Evolutionary conservation across 1,284 basidiomycete genomes (phyloP).

Genomic region (Papiliotrema fonsecae): DNA sequence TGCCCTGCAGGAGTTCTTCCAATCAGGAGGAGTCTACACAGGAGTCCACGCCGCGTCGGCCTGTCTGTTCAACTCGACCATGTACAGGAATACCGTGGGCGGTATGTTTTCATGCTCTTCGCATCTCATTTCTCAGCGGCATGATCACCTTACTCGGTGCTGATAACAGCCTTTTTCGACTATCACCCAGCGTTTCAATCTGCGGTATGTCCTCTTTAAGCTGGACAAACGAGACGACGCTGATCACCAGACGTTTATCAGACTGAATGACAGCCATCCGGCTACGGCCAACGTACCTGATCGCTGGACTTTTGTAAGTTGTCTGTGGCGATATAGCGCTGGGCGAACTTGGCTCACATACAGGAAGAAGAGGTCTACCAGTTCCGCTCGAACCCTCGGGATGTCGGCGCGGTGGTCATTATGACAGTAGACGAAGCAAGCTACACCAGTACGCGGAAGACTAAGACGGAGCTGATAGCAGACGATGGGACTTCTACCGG

Average conservation of each 20-base stretch:
- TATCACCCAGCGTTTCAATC: slow-evolving; percentile 64
- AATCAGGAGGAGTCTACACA: slow-evolving; percentile 49
- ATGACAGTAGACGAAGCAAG: slow-evolving; percentile 65
- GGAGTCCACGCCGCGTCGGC: slow-evolving; percentile 60
- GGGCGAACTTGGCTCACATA: not conserved
- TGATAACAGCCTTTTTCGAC: slow-evolving; percentile 58
- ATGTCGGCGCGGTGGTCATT: slow-evolving; percentile 60
- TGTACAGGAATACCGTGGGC: slow-evolving; percentile 56
- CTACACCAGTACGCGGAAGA: slow-evolving; percentile 54
- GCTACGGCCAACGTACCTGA: slow-evolving; percentile 61
- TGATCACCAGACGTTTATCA: slow-evolving; percentile 57
- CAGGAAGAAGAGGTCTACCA: slow-evolving; percentile 57
- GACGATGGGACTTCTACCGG: slow-evolving; percentile 35
- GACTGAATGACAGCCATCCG: slow-evolving; percentile 60
- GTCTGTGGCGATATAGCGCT: not conserved
- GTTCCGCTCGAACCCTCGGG: slow-evolving; percentile 69
- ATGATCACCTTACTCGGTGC: not conserved
- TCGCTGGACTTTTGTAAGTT: slow-evolving; percentile 54
- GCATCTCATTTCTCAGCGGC: not conserved
- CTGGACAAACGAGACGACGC: not conserved
- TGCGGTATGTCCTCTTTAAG: slow-evolving; percentile 29
- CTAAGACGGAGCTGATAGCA: slow-evolving; percentile 10
- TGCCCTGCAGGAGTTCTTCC: slow-evolving; percentile 62
- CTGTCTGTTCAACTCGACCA: slow-evolving; percentile 61
- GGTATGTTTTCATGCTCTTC: slow-evolving; percentile 21